phyloP scores from a whole-genome alignment of 257 asterid genomes.

The Salvia hispanica region DNA sequence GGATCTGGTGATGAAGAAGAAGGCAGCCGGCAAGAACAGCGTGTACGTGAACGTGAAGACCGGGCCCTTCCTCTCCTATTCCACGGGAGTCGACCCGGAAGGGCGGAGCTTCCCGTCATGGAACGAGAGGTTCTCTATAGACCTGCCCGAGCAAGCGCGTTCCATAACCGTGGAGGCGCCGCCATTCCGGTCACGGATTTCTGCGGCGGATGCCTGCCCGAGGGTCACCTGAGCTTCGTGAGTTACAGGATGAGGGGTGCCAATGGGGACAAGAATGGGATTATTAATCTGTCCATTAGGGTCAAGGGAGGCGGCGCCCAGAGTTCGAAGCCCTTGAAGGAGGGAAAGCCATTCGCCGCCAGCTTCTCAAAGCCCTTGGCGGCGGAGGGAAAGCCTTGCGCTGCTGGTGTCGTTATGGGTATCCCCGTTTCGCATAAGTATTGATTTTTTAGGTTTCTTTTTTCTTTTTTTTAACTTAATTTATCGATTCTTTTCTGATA shows the following conservation, averaged over 20 bases:
- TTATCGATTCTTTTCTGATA: too few species aligned
- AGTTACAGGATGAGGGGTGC: conserved; percentile 70
- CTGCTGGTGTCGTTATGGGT: conserved; percentile 47
- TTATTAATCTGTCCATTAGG: conserved; percentile 65
- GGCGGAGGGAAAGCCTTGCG: conserved; percentile 2
- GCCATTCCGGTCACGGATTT: conserved; percentile 68
- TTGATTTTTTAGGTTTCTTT: too few species aligned
- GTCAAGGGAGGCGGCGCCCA: conserved; percentile 37
- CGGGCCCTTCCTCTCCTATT: conserved; percentile 30
- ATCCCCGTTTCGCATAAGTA: conserved; percentile 48
- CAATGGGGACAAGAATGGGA: conserved; percentile 68
- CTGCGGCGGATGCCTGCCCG: conserved; percentile 62
- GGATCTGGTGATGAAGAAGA: conserved; percentile 37
- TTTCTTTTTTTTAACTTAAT: too few species aligned
- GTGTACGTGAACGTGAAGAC: conserved; percentile 48
- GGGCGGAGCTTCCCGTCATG: conserved; percentile 66
- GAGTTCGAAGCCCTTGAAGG: conserved; percentile 44
- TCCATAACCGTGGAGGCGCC: conserved; percentile 53
- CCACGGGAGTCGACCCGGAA: conserved; percentile 48
- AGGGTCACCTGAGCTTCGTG: conserved; percentile 63
- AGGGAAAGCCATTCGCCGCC: conserved; percentile 17
- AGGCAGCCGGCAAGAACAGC: conserved; percentile 44
- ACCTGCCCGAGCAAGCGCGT: conserved; percentile 56
- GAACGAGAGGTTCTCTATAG: conserved; percentile 63
- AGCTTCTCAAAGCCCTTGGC: conserved; percentile 43